Evolutionary conservation across 108 stramenopile genomes (phyloP), one percentile per base, ranked within the genome.

Genomic region (Skeletonema grethae): DNA sequence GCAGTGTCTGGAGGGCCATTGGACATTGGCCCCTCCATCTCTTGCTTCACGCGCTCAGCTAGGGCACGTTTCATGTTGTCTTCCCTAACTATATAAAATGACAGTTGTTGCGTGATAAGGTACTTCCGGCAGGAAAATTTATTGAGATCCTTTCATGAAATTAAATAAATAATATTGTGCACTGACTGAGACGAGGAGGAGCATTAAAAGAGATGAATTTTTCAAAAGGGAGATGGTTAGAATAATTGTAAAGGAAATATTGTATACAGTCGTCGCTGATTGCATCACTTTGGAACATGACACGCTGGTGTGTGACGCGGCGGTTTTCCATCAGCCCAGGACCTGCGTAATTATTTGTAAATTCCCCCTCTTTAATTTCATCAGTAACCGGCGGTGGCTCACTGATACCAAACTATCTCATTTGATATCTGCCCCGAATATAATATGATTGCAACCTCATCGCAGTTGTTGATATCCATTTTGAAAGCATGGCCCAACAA

Each of bases 21-120:
- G 61, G 69, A 39, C 22, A 15, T 32, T 24, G 69, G 29, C 18
- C 61, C 71, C 64, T 56, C 74, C 63, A 57, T 69, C 43, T 83
- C 72, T 66, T 86, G 86, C 57, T 90, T 90, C 16, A 90, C 93
- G 59, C 93, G 87, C 79, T 91, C 89, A 58, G 93, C 93, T 57
- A 94, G 73, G 24, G 93, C 93, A 67, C 93, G 88, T 67, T 94
- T 94, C 93, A 94, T 94, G 67, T 48, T 69, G 43, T 61, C 30
- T 7, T 16, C 50, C 50, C n/a, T 9, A 1, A 9, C 46, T 16
- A 53, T 53, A 53, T 53, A 53, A 53, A 53, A n/a, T 43, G 10
- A 43, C 41, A 43, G 41, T 53, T 53, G 50, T 53, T 53, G 50
- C 50, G 50, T 53, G 50, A 9, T 53, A 9, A 53, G 22, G n/a